Conservation (phyloP, 2,329 filamentous ascomycete genomes). For the Venturia aucupariae region DNA sequence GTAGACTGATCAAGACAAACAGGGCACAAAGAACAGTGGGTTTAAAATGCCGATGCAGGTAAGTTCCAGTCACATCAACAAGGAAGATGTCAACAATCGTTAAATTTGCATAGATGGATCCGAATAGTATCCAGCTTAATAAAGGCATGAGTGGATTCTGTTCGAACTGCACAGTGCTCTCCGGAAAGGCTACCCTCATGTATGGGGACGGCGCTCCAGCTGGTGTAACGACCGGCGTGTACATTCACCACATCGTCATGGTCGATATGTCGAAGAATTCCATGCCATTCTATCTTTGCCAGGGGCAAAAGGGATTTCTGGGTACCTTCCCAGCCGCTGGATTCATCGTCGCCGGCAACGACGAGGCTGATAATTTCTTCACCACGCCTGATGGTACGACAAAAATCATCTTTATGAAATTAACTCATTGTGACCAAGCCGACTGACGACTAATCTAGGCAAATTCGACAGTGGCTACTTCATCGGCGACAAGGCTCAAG, state of each 20-base stretch:
- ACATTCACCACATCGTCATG: conserved; percentile 13
- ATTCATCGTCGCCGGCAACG: conserved; percentile 11
- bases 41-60: conserved; percentile 10
- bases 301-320: conserved; percentile 10
- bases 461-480: conserved; percentile 9
- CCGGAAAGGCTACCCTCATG: conserved; percentile 8
- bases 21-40: neutral
- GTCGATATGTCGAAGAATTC: conserved; percentile 6
- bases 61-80: too few relatives aligned
- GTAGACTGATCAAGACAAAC: neutral
- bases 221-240: conserved; percentile 5
- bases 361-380: conserved; percentile 12
- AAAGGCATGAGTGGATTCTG: conserved; percentile 8
- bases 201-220: conserved; percentile 4
- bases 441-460: neutral
- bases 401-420: neutral
- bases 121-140: conserved; percentile 10
- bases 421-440: neutral
- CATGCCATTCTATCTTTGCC: conserved; percentile 13
- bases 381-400: conserved; percentile 11
- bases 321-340: conserved; percentile 12
- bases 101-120: conserved; percentile 10
- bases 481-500: neutral
- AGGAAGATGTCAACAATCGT: neutral
- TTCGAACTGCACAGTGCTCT: conserved; percentile 11